Evolutionary conservation across 306 rosid genomes (phyloP), one percentile per base, ranked within the genome.

Genomic region (Cicer bijugum): DNA sequence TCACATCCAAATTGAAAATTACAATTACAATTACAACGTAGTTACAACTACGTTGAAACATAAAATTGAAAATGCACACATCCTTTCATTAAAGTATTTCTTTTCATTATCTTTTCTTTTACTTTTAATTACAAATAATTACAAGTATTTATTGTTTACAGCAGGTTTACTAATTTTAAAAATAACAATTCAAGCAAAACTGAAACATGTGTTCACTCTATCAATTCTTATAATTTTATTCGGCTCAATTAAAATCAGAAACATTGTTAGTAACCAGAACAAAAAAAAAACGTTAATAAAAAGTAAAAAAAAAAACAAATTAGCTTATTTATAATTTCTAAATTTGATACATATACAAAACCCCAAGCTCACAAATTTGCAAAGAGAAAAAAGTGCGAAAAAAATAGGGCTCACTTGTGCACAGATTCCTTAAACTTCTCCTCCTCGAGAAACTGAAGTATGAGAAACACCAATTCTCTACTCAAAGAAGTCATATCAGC

Each of bases 381-480:
- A 61, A 23, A 60, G 5, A 28, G 3, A 11, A 38, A 7, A 5
- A 16, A n/a, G 35, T 28, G 1, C 7, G n/a, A 10, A 6, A 7
- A 23, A 47, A 37, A 63, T 39, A 47, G 19, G 6, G 16, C 88
- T 85, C 62, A 92, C 98, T 53, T 87, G 77, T 90, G 96, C 76
- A 87, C 89, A 4, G 96, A 79, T 60, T 85, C 96, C 60, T 85
- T 84, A 64, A 87, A 90, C 73, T 88, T 90, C 86, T 88, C 96
- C 83, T 90, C 95, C 63, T 87, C 92, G 42, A 92, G 88, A 85
- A 92, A 92, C 70, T 90, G 98, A 75, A 92, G 92, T 52, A 92
- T 87, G 69, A 92, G 91, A 80, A 90, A 87, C 83, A 90, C 96
- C 89, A 92, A 80, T 87, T 92, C 98, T 80, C 91, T 87, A 83